These are phyloP conservation scores for Spergularia marina DNA, from an alignment of 148 eudicot species.

Conservation along the genomic window DNA sequence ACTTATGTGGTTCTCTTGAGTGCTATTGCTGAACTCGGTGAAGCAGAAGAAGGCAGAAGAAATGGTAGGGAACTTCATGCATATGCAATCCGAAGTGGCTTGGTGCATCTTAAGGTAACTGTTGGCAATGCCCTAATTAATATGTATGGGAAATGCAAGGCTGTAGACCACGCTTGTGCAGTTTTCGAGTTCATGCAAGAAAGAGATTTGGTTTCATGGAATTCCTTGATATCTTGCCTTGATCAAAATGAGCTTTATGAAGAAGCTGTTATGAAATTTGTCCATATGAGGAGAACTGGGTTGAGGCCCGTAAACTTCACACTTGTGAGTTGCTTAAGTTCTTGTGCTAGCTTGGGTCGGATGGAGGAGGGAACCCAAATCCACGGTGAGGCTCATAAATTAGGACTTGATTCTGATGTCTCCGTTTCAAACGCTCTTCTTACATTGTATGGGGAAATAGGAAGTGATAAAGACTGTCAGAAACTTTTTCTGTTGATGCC, in stretches of 20 bases:
- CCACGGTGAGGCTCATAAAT: slow-evolving; percentile 62
- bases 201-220: slow-evolving; percentile 65
- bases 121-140: slow-evolving; percentile 61
- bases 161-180: slow-evolving; percentile 43
- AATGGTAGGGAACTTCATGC: slow-evolving; percentile 70
- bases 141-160: slow-evolving; percentile 78
- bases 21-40: slow-evolving; percentile 52
- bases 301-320: slow-evolving; percentile 55
- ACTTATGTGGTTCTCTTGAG: slow-evolving; percentile 69
- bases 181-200: slow-evolving; percentile 52
- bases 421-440: slow-evolving; percentile 80
- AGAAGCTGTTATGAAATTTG: slow-evolving; percentile 52
- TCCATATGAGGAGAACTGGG: slow-evolving; percentile 53
- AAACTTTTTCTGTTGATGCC: slow-evolving; percentile 57
- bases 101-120: slow-evolving; percentile 44
- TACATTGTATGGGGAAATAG: slow-evolving; percentile 55
- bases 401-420: slow-evolving; percentile 65
- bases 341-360: slow-evolving; percentile 77
- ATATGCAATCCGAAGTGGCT: slow-evolving; percentile 50
- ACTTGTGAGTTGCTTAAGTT: slow-evolving; percentile 72
- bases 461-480: slow-evolving; percentile 44
- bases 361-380: slow-evolving; percentile 54
- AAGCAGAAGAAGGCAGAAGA: slow-evolving; percentile 47
- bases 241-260: slow-evolving; percentile 61
- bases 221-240: slow-evolving; percentile 59